Evolutionary conservation across 78 protist genomes (phyloP).

Genomic region (Blattamonas nauphoetae): DNA sequence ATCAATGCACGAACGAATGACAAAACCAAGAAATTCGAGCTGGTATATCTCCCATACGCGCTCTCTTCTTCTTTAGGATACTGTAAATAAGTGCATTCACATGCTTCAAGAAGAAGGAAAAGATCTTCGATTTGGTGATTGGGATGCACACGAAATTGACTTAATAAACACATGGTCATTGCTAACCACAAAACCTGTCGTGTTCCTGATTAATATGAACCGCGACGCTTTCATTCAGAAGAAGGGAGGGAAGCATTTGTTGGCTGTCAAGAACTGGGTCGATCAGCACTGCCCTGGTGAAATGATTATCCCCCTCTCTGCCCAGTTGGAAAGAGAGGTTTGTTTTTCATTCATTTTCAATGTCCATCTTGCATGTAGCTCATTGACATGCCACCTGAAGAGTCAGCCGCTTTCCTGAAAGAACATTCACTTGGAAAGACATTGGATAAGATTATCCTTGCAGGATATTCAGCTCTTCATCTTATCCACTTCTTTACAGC

Average conservation of each 20-base stretch:
- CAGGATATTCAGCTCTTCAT: slow-evolving; percentile 65
- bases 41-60: too few species aligned
- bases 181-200: slow-evolving; percentile 76
- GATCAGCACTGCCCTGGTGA: slow-evolving; percentile 59
- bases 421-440: slow-evolving; percentile 14
- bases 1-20: background rate
- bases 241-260: slow-evolving; percentile 8
- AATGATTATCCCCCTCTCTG: slow-evolving; percentile 74
- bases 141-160: slow-evolving; percentile 61
- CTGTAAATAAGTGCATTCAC: background rate
- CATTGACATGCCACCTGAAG: slow-evolving; percentile 12
- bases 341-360: too few species aligned
- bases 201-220: slow-evolving; percentile 80
- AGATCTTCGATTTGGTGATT: slow-evolving; percentile 52
- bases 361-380: background rate
- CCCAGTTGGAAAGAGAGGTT: slow-evolving; percentile 47
- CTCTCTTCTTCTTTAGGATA: background rate
- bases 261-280: slow-evolving; percentile 51
- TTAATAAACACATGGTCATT: slow-evolving; percentile 52
- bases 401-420: background rate
- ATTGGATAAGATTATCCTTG: slow-evolving; percentile 50
- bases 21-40: slow-evolving; percentile 29
- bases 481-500: slow-evolving; percentile 77
- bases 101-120: slow-evolving; percentile 9
- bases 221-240: slow-evolving; percentile 68